Evolutionary conservation across 208 protist species (phyloP).

Genomic region (Acanthamoeba triangularis): DNA sequence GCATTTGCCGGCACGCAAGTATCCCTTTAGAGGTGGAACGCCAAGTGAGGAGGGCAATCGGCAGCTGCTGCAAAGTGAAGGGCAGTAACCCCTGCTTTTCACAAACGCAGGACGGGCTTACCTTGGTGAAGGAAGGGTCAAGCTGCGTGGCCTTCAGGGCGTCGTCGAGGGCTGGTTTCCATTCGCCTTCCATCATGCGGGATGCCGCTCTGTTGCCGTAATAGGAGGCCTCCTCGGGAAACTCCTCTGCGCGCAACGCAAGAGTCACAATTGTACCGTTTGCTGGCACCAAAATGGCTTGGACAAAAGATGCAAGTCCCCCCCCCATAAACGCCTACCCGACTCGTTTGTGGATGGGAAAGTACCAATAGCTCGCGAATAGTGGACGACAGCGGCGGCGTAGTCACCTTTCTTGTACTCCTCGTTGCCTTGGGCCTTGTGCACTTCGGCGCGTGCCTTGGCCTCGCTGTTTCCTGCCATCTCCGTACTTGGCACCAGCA

Average conservation of each 20-base stretch:
- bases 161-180: slow-evolving; percentile 61
- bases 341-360: background rate
- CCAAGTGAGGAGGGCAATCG: background rate
- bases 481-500: too few relatives aligned
- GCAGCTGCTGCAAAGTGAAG: too few relatives aligned
- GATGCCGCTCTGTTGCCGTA: slow-evolving; percentile 79
- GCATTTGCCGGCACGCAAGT: slow-evolving; percentile 80
- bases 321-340: background rate
- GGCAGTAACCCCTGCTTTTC: background rate
- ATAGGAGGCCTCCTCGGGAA: slow-evolving; percentile 13
- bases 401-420: slow-evolving; percentile 62
- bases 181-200: slow-evolving; percentile 33
- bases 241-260: slow-evolving; percentile 8
- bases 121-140: slow-evolving; percentile 68
- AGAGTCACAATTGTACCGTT: background rate
- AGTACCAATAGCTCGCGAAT: slow-evolving; percentile 41
- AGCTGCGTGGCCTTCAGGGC: background rate
- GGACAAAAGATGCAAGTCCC: background rate
- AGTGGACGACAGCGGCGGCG: background rate
- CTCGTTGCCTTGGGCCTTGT: slow-evolving; percentile 23
- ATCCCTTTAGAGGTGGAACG: slow-evolving; percentile 28
- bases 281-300: background rate
- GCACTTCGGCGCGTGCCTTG: background rate
- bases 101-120: background rate
- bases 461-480: background rate